These are phyloP conservation scores for Puya raimondii DNA, from an alignment of 176 grass and related monocot species.

Conservation along the genomic window DNA sequence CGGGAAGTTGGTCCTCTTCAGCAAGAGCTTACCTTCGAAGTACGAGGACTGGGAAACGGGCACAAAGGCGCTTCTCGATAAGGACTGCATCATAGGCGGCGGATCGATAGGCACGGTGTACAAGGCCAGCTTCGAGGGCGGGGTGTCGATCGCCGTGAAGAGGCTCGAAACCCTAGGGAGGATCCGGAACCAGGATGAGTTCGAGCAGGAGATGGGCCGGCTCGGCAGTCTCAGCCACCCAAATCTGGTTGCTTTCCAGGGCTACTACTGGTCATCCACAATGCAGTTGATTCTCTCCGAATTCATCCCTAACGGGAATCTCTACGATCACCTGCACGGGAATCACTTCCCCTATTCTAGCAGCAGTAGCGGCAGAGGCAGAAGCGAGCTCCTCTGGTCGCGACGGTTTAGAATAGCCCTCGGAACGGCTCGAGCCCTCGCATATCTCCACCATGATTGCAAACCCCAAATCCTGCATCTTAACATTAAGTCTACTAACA, in stretches of 20 bases:
- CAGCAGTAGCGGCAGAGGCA: constrained; percentile 35
- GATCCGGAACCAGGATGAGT: constrained; percentile 72
- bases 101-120: constrained; percentile 89
- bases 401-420: constrained; percentile 70
- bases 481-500: constrained; percentile 95
- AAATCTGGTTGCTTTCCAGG: constrained; percentile 78
- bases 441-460: constrained; percentile 96
- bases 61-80: constrained; percentile 82
- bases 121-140: constrained; percentile 80
- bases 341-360: constrained; percentile 15
- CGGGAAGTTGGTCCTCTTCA: constrained; percentile 95
- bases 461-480: constrained; percentile 83
- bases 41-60: constrained; percentile 96
- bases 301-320: constrained; percentile 55
- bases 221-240: constrained; percentile 55
- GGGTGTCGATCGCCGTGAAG: constrained; percentile 83
- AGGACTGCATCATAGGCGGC: constrained; percentile 78
- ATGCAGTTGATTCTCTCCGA: constrained; percentile 85
- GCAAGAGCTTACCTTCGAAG: constrained; percentile 83
- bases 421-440: constrained; percentile 56
- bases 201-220: constrained; percentile 87
- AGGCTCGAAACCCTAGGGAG: constrained; percentile 80
- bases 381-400: constrained; percentile 57
- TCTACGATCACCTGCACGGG: constrained; percentile 78
- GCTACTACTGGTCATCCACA: constrained; percentile 92